phyloP scores from a whole-genome alignment of 495 filamentous ascomycete species.

The Articulospora tetracladia region DNA sequence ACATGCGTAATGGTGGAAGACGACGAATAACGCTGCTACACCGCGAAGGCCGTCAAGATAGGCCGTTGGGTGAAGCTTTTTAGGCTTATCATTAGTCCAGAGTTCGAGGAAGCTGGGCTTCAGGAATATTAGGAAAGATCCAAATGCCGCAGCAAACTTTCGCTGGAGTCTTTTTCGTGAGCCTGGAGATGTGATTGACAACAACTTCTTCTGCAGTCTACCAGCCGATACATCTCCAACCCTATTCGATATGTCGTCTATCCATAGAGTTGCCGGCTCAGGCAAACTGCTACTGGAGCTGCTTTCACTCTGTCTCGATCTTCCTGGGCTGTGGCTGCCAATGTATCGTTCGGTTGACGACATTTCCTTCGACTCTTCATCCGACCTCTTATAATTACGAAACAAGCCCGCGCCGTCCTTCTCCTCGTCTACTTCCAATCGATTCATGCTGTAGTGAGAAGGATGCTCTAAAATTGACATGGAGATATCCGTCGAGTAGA shows the following conservation, averaged over 20 bases:
- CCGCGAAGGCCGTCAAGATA: slow-evolving; percentile 51
- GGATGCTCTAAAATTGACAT: no score
- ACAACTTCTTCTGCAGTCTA: neutral
- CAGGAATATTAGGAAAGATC: neutral
- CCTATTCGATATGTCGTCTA: neutral
- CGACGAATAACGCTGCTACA: slow-evolving; percentile 48
- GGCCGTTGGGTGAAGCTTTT: slow-evolving; percentile 37
- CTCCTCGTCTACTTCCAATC: no score
- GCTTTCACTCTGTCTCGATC: neutral
- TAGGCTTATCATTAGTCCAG: slow-evolving; percentile 1
- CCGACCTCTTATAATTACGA: no score
- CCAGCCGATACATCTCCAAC: neutral
- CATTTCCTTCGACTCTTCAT: no score
- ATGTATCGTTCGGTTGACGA: no score
- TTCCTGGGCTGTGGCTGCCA: no score
- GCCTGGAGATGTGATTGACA: neutral
- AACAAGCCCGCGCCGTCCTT: no score
- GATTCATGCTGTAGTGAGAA: no score
- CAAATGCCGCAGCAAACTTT: neutral
- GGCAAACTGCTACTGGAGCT: no score
- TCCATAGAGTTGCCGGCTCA: neutral
- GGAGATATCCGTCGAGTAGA: no score
- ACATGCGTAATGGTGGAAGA: slow-evolving; percentile 32
- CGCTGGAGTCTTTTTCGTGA: neutral
- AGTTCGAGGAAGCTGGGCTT: slow-evolving; percentile 29